Evolutionary conservation across 352 stramenopile genomes (phyloP).

Genomic region (Pythium diclinum): DNA sequence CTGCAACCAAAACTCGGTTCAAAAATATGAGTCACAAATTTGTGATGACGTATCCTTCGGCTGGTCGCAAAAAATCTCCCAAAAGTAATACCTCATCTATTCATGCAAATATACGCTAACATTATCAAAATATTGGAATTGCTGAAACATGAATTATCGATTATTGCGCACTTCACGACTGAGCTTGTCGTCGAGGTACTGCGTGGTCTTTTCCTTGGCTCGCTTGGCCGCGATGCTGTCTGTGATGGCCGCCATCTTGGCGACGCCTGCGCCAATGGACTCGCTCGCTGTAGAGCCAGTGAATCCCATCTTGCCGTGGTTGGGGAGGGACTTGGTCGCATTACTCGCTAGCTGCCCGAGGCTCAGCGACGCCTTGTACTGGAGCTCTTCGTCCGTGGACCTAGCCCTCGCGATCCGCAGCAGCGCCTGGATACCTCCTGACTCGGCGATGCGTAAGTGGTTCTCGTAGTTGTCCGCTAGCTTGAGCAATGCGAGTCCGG

Average conservation of each 20-base stretch:
- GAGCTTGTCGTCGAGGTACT: conserved; percentile 85
- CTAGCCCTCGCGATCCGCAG: conserved; percentile 89
- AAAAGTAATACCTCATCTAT: not conserved
- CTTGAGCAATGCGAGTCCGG: conserved; percentile 95
- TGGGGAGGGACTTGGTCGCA: conserved; percentile 72
- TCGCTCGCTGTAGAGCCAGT: conserved; percentile 33
- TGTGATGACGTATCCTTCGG: not conserved
- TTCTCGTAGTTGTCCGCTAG: conserved; percentile 98
- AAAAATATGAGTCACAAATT: not conserved
- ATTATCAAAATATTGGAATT: not conserved
- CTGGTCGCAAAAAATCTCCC: not conserved
- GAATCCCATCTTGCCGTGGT: conserved; percentile 46
- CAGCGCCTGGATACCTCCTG: conserved; percentile 94
- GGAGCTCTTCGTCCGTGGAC: conserved; percentile 91
- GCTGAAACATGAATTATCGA: not conserved
- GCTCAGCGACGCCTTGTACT: conserved; percentile 94
- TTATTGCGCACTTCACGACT: conserved; percentile 26
- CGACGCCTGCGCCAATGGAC: conserved; percentile 57
- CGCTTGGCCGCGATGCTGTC: conserved; percentile 63
- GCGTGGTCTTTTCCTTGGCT: conserved; percentile 65
- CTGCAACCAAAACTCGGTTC: not conserved
- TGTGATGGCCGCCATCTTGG: conserved; percentile 78
- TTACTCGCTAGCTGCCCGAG: conserved; percentile 93
- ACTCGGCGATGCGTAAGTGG: conserved; percentile 93
- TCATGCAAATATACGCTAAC: too few relatives aligned